Evolutionary conservation across 1,284 basidiomycete genomes (phyloP), one percentile per base, ranked within the genome.

Genomic region (Leucoagaricus sp.): DNA sequence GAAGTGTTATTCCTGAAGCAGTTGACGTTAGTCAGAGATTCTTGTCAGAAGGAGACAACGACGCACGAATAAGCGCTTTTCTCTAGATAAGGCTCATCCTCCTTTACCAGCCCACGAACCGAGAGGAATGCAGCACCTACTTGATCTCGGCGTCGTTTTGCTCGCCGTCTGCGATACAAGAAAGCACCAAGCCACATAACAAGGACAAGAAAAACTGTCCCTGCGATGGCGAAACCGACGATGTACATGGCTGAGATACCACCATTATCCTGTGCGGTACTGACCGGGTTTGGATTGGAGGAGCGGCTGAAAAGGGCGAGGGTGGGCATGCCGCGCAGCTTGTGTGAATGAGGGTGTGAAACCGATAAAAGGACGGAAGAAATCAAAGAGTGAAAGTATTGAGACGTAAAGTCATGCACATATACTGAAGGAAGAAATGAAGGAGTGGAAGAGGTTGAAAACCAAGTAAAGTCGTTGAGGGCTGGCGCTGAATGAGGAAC

Each of bases 141-240:
- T 29, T 65, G 66, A 21, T 72, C 67, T 46, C 73, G 72, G 31
- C 77, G 69, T 60, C 70, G 74, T 29, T 65, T 62, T 34, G 67
- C 65, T 25, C 71, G 64, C 38, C 73, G 75, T 60, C 75, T 76
- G 48, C 81, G 73, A 58, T 72, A 72, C 45, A 65, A 61, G 19
- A 70, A 69, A 46, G 81, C 59, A 36, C 58, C 60, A 4, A 82
- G 60, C 78, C 79, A 85, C 19, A 75, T 19, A 42, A 60, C 62
- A 31, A 81, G 60, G 53, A 63, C 69, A 46, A 73, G 59, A 6
- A 76, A 57, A 50, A 77, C 61, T 40, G 73, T 65, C n/a, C 71
- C 76, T n/a, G 75, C 75, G 8, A 83, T 61, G 12, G 71, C 70
- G 62, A 83, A 75, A 15, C 80, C 83, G 50, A 69, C 76, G 50